Conservation (phyloP, 164 flowering plant species). For the Vitis labrusca region DNA sequence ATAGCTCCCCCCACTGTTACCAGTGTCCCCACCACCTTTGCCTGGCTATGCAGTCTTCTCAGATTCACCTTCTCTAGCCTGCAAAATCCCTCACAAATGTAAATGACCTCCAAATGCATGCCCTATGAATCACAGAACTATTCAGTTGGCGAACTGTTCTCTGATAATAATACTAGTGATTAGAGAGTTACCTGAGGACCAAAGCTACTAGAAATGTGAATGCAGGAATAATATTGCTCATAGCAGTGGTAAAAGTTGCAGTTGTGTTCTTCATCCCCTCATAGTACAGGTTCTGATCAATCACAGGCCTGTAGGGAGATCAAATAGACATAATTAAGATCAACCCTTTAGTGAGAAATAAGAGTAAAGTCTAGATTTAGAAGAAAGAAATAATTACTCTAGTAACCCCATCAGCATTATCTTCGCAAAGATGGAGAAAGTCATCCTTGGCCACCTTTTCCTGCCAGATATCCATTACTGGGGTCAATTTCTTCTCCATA, state of each 20-base stretch:
- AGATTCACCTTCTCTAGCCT: conserved; percentile 51
- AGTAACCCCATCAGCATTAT: conserved; percentile 27
- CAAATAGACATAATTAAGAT: too few relatives aligned
- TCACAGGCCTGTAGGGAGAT: conserved; percentile 32
- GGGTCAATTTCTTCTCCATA: not conserved
- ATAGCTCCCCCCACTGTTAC: conserved; percentile 55
- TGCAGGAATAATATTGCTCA: conserved; percentile 45
- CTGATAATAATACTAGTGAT: not conserved
- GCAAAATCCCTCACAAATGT: not conserved
- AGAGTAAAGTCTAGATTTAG: too few relatives aligned
- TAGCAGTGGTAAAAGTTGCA: conserved; percentile 41
- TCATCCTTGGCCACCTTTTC: conserved; percentile 42
- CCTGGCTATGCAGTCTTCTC: conserved; percentile 32
- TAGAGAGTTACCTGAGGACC: conserved; percentile 25
- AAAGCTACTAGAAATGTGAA: conserved; percentile 48
- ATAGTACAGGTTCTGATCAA: conserved; percentile 40
- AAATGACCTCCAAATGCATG: too few relatives aligned
- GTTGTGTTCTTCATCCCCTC: conserved; percentile 36
- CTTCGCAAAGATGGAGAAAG: conserved; percentile 24
- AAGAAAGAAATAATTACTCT: conserved; percentile 16
- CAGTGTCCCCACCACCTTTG: conserved; percentile 48
- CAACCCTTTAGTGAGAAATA: too few relatives aligned
- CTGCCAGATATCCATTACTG: conserved; percentile 18
- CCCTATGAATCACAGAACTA: too few relatives aligned
- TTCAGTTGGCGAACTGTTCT: too few relatives aligned